Percentiles rank a stretch among this genome's conserved stretches.
Conservation (phyloP, 495 filamentous ascomycete genomes). For the Rostrohypoxylon terebratum region DNA sequence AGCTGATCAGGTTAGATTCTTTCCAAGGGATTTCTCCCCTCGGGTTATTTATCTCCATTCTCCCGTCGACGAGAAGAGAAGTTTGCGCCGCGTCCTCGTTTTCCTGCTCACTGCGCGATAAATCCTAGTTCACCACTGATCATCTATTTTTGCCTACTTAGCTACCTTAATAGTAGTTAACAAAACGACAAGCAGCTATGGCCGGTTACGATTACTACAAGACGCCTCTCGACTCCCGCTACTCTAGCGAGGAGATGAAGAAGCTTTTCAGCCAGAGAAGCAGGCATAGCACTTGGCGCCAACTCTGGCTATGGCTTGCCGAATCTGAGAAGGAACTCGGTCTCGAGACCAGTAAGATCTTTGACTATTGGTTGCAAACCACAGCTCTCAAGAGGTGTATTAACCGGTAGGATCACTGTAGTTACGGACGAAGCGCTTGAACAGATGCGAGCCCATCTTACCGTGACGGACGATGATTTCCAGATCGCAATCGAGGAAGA, state of each 20-base stretch:
- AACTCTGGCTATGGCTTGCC: constrained; percentile 87
- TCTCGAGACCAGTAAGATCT: constrained; percentile 49
- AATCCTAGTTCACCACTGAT: constrained; percentile 20
- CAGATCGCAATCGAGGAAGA: constrained; percentile 81
- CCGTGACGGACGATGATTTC: constrained; percentile 84
- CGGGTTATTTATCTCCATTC: constrained; percentile 22
- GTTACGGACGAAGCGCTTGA: constrained; percentile 77
- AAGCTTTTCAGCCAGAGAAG: constrained; percentile 76
- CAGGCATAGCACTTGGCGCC: constrained; percentile 80
- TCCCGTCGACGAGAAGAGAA: constrained; percentile 11
- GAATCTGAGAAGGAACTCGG: constrained; percentile 80
- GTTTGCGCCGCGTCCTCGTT: constrained; percentile 11
- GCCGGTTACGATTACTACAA: constrained; percentile 55
- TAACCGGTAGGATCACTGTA: constrained; percentile 35
- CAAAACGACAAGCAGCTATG: constrained; percentile 9
- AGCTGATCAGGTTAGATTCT: constrained; percentile 27
- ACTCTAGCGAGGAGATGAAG: constrained; percentile 72
- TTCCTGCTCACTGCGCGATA: constrained; percentile 28
- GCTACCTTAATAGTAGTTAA: background rate
- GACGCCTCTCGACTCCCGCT: constrained; percentile 78
- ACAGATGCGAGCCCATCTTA: constrained; percentile 78
- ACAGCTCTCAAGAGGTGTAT: background rate
- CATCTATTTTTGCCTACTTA: constrained; percentile 3
- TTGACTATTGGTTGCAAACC: background rate
- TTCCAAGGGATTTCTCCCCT: constrained; percentile 2